A percentile compares a stretch with the other conserved stretches of the same genome.
These are phyloP conservation scores for Alternaria ventricosa DNA, from an alignment of 2,329 filamentous ascomycete species.

Conservation along the genomic window DNA sequence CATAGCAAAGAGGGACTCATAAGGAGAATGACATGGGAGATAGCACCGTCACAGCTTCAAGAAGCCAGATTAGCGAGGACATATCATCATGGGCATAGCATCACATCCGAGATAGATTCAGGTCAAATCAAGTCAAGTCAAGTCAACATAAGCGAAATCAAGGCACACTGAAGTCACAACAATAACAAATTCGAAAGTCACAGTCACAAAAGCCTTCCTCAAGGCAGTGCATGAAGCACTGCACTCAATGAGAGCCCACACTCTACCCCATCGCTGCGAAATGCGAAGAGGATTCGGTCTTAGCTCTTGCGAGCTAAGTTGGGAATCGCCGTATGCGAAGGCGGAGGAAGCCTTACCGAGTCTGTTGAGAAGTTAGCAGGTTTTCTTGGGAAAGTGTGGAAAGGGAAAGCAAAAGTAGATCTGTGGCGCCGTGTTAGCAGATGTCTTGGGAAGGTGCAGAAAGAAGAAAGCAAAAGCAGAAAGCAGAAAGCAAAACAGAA, in stretches of 20 bases:
- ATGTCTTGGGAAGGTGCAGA: not conserved
- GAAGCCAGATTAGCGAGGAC: not conserved
- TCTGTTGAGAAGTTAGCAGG: not conserved
- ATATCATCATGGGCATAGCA: not conserved
- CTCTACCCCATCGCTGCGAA: not conserved
- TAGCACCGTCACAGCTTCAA: not conserved
- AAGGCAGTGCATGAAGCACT: not conserved
- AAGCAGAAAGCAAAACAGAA: not conserved
- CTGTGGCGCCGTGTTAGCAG: not conserved
- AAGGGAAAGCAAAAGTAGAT: not conserved
- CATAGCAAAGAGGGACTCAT: not conserved
- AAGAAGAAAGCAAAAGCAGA: not conserved
- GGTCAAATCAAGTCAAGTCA: not conserved
- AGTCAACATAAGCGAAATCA: not conserved
- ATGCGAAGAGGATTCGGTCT: not conserved
- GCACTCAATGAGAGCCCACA: not conserved
- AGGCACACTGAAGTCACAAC: not conserved
- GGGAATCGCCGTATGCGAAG: not conserved
- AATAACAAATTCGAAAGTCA: not conserved
- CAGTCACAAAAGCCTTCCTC: not conserved
- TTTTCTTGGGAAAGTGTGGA: too few relatives aligned
- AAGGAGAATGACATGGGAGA: not conserved
- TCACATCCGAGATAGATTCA: not conserved
- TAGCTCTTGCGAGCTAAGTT: not conserved
- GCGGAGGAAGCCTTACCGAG: not conserved